A percentile compares a stretch with the other conserved stretches of the same genome.
Conservation (phyloP, 495 filamentous ascomycete species). For the Lepidopterella palustris region DNA sequence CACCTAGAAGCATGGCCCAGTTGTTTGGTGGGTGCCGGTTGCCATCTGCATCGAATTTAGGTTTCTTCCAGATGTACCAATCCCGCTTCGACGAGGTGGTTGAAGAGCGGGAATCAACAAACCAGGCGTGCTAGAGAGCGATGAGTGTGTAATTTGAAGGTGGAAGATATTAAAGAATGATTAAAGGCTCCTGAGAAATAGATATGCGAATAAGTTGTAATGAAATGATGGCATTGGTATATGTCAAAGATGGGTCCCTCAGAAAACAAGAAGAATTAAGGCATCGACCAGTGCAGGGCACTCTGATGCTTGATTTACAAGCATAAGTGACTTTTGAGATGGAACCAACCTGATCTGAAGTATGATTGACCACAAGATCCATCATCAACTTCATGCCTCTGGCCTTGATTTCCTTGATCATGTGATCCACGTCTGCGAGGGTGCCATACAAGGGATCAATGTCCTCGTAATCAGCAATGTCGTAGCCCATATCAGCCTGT, state of each 20-base stretch:
- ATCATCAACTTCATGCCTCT: constrained; percentile 50
- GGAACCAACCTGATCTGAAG: constrained; percentile 39
- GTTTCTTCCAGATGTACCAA: constrained; percentile 56
- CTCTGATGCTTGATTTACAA: too few relatives aligned
- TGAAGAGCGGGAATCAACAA: constrained; percentile 46
- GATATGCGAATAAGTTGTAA: too few relatives aligned
- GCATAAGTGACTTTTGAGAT: background rate
- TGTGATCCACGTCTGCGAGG: constrained; percentile 47
- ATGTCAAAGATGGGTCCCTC: too few relatives aligned
- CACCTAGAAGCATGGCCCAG: constrained; percentile 49
- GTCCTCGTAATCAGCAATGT: constrained; percentile 33
- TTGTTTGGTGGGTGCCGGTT: constrained; percentile 53
- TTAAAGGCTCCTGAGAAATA: background rate
- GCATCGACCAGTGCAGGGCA: too few relatives aligned
- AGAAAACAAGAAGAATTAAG: too few relatives aligned
- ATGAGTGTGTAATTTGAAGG: constrained; percentile 1
- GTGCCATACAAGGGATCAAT: constrained; percentile 48
- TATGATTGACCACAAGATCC: constrained; percentile 57
- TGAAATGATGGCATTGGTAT: too few relatives aligned
- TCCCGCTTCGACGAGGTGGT: constrained; percentile 46
- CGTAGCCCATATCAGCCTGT: constrained; percentile 41
- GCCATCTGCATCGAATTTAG: constrained; percentile 45
- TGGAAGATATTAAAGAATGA: background rate
- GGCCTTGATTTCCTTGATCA: constrained; percentile 45
- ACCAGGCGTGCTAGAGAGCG: constrained; percentile 48